phyloP scores from a whole-genome alignment of 805 yeast species.

The Huiozyma sinensis region DNA sequence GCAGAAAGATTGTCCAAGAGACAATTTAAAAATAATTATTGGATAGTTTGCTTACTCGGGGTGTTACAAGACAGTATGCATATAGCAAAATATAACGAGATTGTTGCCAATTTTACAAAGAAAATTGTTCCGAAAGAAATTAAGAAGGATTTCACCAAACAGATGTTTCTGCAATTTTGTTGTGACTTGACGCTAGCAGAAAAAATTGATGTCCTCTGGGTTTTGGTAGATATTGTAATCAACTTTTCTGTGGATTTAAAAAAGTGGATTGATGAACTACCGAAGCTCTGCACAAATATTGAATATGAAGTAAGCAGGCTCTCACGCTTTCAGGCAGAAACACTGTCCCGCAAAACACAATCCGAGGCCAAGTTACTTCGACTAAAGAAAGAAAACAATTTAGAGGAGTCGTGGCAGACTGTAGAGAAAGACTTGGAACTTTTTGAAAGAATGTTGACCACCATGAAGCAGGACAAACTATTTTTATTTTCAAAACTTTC shows the following conservation, averaged over 20 bases:
- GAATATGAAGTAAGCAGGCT: neutral
- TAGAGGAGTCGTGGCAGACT: neutral
- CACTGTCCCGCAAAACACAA: neutral
- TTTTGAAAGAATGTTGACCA: too few species aligned
- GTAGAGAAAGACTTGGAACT: neutral
- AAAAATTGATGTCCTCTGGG: constrained; percentile 46
- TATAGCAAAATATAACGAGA: constrained; percentile 13
- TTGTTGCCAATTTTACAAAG: constrained; percentile 40
- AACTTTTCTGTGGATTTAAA: constrained; percentile 19
- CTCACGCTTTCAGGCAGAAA: neutral
- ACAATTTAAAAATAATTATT: constrained; percentile 69
- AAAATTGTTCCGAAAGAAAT: constrained; percentile 37
- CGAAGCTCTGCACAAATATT: constrained; percentile 1
- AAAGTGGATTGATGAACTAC: constrained; percentile 13
- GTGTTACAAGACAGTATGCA: constrained; percentile 34
- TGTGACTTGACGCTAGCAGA: constrained; percentile 37
- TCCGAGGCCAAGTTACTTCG: neutral
- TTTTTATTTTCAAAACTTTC: constrained; percentile 11
- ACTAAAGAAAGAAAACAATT: neutral
- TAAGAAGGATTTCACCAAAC: constrained; percentile 1
- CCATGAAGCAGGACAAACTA: constrained; percentile 4
- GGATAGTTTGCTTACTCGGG: constrained; percentile 72
- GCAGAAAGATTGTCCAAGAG: constrained; percentile 62
- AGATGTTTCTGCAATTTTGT: constrained; percentile 37
- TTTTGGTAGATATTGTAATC: constrained; percentile 48